Evolutionary conservation across 495 filamentous ascomycete genomes (phyloP).

Genomic region (Xylaria venustula): DNA sequence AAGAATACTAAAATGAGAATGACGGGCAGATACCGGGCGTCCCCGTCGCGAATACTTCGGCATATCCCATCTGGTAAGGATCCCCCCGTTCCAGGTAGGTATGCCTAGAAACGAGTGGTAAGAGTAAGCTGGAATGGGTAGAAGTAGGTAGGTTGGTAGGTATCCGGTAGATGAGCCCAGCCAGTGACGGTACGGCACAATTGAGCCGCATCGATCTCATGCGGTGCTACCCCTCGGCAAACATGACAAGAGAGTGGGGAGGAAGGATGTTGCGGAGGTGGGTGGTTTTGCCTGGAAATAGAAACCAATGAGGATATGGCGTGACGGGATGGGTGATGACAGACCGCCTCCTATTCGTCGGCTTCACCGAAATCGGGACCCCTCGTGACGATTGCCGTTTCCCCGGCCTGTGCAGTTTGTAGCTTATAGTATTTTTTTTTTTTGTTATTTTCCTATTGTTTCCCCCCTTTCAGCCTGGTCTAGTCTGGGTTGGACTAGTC

Average conservation of each 20-base stretch:
- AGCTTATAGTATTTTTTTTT: not conserved
- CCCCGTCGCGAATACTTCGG: too few species aligned
- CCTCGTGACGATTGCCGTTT: not conserved
- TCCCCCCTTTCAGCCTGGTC: not conserved
- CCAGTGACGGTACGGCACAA: not conserved
- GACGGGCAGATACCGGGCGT: too few species aligned
- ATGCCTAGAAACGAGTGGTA: not conserved
- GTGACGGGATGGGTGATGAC: not conserved
- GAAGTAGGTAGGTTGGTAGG: not conserved
- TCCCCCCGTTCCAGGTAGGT: too few species aligned
- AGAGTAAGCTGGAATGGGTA: too few species aligned
- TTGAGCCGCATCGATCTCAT: slow-evolving; percentile 7
- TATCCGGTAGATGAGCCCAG: not conserved
- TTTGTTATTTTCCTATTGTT: not conserved
- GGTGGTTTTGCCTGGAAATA: too few species aligned
- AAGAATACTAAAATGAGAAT: too few species aligned
- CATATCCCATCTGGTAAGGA: too few species aligned
- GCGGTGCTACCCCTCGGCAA: not conserved
- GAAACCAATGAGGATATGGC: not conserved
- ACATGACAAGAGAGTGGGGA: not conserved
- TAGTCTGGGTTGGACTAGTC: not conserved
- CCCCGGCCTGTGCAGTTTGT: not conserved
- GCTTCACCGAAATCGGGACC: not conserved
- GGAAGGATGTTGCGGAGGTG: too few species aligned
- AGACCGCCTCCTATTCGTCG: not conserved